Evolutionary conservation across 2,329 filamentous ascomycete species (phyloP), one percentile per base, ranked within the genome.

Genomic region (Pseudogymnoascus sp.): DNA sequence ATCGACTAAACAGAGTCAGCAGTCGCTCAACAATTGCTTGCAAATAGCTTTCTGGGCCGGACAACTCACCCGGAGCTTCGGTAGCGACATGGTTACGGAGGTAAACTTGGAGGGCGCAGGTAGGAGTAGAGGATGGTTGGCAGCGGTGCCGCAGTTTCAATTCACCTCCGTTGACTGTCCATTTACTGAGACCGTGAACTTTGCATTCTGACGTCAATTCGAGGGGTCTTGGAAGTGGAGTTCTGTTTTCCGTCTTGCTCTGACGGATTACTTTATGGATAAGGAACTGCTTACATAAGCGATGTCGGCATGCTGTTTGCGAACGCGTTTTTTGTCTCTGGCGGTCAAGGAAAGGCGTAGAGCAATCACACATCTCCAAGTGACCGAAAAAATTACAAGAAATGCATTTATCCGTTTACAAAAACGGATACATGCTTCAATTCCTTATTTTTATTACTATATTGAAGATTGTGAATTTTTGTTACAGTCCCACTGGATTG

Each of bases 181-280:
- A 53, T 53, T 53, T 53, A 53, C 47, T 53, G 47, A 53, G 47
- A 33, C 47, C 7, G 25, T 53, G 4, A 18, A 53, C 14, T 31
- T 53, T 53, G 47, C 47, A 53, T 53, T 53, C 47, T 53, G 47
- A 53, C 47, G 47, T 53, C 47, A 53, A 53, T 53, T 53, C 25
- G 47, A 53, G 47, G 47, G 47, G 47, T 33, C 47, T 53, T 31
- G 47, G 47, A 53, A 53, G 47, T 53, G 47, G 47, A 53, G 25
- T 53, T 53, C 47, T 53, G 14, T 53, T 53, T 53, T 53, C 25
- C 5, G 47, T 53, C 25, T 31, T 53, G 47, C 47, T 53, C 7
- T 53, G 25, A 53, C 23, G 47, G 47, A 53, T 53, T 53, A 31
- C 47, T 53, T 53, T 53, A 31, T 53, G 47, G 47, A 53, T 53